Evolutionary conservation across 2,329 filamentous ascomycete species (phyloP).

Genomic region (Pseudocercospora musae): DNA sequence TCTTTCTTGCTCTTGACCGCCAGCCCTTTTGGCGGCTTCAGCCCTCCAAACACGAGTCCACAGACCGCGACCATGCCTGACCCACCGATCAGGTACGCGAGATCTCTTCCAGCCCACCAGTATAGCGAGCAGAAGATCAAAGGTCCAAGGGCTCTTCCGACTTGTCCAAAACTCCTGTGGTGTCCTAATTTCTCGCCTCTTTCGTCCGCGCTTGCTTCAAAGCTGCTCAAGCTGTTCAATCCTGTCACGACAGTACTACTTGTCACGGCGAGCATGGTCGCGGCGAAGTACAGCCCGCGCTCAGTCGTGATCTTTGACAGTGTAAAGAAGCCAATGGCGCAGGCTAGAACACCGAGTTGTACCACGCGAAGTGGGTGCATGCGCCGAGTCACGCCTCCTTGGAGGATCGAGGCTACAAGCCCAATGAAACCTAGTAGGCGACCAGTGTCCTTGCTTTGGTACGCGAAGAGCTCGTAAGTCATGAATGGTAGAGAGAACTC

Average conservation of each 20-base stretch:
- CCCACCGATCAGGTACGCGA: slow-evolving; percentile 78
- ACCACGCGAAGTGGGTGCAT: slow-evolving; percentile 78
- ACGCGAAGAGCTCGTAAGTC: slow-evolving; percentile 90
- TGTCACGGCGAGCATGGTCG: slow-evolving; percentile 79
- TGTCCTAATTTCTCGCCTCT: slow-evolving; percentile 83
- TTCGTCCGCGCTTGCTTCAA: slow-evolving; percentile 77
- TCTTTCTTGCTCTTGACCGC: slow-evolving; percentile 18
- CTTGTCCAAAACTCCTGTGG: slow-evolving; percentile 76
- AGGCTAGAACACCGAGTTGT: slow-evolving; percentile 72
- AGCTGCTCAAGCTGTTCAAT: slow-evolving; percentile 84
- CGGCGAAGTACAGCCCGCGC: slow-evolving; percentile 72
- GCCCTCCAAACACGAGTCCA: slow-evolving; percentile 64
- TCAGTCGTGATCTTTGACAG: slow-evolving; percentile 69
- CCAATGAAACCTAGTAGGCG: slow-evolving; percentile 86
- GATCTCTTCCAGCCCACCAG: slow-evolving; percentile 93
- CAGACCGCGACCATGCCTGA: slow-evolving; percentile 74
- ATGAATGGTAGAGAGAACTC: slow-evolving; percentile 97
- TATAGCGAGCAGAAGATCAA: slow-evolving; percentile 91
- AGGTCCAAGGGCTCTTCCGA: slow-evolving; percentile 81
- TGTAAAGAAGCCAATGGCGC: slow-evolving; percentile 74
- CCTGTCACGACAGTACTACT: slow-evolving; percentile 94
- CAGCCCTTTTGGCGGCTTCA: slow-evolving; percentile 59
- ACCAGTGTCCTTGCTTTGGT: slow-evolving; percentile 75
- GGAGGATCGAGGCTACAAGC: slow-evolving; percentile 83
- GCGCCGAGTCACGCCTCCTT: slow-evolving; percentile 85